Conservation (phyloP, 2,329 filamentous ascomycete genomes). For the Arachnopeziza araneosa region DNA sequence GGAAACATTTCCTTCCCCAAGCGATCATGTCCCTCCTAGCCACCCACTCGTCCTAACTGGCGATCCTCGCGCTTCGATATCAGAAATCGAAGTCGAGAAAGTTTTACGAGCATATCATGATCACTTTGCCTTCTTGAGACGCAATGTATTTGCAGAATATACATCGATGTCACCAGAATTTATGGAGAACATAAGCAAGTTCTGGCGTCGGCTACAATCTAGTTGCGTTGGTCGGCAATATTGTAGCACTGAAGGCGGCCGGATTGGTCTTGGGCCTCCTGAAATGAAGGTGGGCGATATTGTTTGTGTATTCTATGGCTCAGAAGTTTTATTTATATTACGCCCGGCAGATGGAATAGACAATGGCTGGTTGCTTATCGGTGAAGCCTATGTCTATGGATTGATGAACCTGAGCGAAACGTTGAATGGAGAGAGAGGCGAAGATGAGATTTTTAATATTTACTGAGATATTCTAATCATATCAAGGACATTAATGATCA, state of each 20-base stretch:
- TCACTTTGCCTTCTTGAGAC: too few species aligned
- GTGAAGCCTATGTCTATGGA: not conserved
- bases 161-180: not conserved
- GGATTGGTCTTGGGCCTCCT: not conserved
- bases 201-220: not conserved
- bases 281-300: not conserved
- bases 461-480: not conserved
- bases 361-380: not conserved
- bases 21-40: not conserved
- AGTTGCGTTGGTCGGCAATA: not conserved
- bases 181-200: not conserved
- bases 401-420: not conserved
- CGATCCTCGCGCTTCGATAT: not conserved
- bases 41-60: not conserved
- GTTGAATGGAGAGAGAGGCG: not conserved
- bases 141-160: too few species aligned
- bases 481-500: not conserved
- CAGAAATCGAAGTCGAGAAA: not conserved
- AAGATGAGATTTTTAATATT: not conserved
- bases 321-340: not conserved
- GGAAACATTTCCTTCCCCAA: not conserved
- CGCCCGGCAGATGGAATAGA: not conserved
- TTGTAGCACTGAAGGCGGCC: not conserved
- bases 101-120: not conserved
- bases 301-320: not conserved